phyloP scores from a whole-genome alignment of 2,329 filamentous ascomycete genomes.

The Colletotrichum sp. region DNA sequence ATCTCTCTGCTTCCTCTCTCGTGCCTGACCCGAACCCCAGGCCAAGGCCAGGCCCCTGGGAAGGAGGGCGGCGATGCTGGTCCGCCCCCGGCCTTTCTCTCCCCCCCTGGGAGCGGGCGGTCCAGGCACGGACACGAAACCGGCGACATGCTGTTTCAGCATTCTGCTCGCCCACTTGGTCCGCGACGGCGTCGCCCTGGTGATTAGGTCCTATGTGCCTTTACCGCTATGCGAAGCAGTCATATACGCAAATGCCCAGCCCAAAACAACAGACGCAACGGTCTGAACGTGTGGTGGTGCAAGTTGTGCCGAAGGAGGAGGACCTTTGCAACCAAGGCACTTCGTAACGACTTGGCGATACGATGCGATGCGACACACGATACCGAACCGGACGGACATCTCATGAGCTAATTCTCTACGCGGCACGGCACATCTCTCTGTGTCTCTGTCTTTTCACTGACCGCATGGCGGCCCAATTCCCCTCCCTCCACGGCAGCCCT shows the following conservation, averaged over 20 bases:
- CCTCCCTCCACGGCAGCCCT: neutral
- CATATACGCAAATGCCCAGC: neutral
- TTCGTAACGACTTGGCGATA: neutral
- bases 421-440: neutral
- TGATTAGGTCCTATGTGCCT: neutral
- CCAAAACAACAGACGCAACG: neutral
- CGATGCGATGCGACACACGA: neutral
- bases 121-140: conserved; percentile 14
- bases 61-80: neutral
- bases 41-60: neutral
- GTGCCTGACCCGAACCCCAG: neutral
- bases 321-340: neutral
- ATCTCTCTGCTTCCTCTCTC: neutral
- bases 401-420: neutral
- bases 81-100: neutral
- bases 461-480: neutral
- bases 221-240: neutral
- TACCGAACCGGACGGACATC: neutral
- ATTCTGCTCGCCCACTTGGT: neutral
- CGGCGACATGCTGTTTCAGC: conserved; percentile 20
- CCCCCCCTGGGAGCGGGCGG: neutral
- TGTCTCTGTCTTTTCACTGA: neutral
- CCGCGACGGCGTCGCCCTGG: conserved; percentile 10
- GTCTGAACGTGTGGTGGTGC: neutral
- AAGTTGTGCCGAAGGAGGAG: neutral